A percentile compares a stretch with the other conserved stretches of the same genome.
Conservation (phyloP, 2,329 filamentous ascomycete species). For the Aspergillus calidoustus region DNA sequence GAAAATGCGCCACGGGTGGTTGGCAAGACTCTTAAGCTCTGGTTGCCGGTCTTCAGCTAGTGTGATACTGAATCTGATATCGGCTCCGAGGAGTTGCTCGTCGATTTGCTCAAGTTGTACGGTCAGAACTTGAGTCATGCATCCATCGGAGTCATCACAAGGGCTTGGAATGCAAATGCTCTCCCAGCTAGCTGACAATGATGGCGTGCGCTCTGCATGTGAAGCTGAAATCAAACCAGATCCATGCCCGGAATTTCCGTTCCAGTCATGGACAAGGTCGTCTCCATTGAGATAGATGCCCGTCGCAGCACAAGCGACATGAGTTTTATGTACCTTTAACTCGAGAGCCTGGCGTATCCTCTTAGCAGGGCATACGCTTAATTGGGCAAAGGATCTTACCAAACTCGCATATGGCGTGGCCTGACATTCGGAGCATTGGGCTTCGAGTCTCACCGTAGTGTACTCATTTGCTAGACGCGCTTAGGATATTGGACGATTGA, state of each 20-base stretch:
- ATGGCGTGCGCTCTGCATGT: not conserved
- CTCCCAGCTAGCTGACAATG: conserved; percentile 6
- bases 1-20: not conserved
- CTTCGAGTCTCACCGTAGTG: conserved; percentile 29
- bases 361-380: not conserved
- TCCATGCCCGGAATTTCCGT: conserved; percentile 3
- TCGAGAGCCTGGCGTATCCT: conserved; percentile 7
- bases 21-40: conserved; percentile 1
- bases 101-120: conserved; percentile 3
- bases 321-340: conserved; percentile 4
- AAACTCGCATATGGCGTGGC: conserved; percentile 11
- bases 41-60: not conserved
- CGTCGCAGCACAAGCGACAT: conserved; percentile 6
- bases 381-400: conserved; percentile 2
- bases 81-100: not conserved
- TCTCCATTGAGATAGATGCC: conserved; percentile 10
- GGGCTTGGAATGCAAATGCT: not conserved
- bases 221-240: not conserved
- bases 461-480: conserved; percentile 25
- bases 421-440: conserved; percentile 28
- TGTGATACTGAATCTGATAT: conserved; percentile 2
- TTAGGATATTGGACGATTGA: conserved; percentile 4
- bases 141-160: not conserved
- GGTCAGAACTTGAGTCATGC: conserved; percentile 2
- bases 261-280: conserved; percentile 9